phyloP scores from a whole-genome alignment of 2,329 filamentous ascomycete species.

The Talaromyces sp. region DNA sequence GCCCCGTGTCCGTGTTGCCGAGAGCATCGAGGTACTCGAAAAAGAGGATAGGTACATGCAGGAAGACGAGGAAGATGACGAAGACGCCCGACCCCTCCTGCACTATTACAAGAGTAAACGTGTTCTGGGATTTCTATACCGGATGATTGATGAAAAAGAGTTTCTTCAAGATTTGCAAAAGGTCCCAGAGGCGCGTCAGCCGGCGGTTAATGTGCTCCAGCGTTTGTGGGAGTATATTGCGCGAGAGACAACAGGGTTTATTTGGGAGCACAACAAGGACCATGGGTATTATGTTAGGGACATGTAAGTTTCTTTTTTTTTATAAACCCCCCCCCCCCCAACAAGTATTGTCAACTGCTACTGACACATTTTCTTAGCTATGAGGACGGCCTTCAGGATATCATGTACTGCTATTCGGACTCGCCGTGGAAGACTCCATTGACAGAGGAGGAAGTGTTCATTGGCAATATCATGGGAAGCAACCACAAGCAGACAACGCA shows the following conservation, averaged over 20 bases:
- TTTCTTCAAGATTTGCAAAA: conserved; percentile 17
- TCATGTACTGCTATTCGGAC: conserved; percentile 36
- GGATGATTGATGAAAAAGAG: conserved; percentile 69
- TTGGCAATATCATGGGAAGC: conserved; percentile 49
- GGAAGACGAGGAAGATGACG: conserved; percentile 25
- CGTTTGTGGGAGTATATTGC: conserved; percentile 12
- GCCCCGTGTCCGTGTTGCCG: conserved; percentile 15
- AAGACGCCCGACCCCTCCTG: conserved; percentile 28
- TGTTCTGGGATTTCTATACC: conserved; percentile 65
- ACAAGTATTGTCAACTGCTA: not conserved
- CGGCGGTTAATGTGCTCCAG: not conserved
- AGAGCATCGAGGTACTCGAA: conserved; percentile 13
- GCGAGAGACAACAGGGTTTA: conserved; percentile 19
- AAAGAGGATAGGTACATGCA: conserved; percentile 10
- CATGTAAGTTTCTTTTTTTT: conserved; percentile 15
- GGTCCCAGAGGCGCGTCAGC: not conserved
- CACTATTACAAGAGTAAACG: conserved; percentile 65
- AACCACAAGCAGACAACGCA: conserved; percentile 18
- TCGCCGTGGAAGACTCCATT: conserved; percentile 45
- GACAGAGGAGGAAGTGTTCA: conserved; percentile 53
- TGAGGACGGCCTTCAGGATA: conserved; percentile 35
- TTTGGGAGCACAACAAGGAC: conserved; percentile 19
- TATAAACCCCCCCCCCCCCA: too few relatives aligned
- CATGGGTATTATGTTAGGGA: conserved; percentile 15
- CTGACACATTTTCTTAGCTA: conserved; percentile 36